These are phyloP conservation scores for Lojkania enalia DNA, from an alignment of 2,329 filamentous ascomycete genomes.

Conservation along the genomic window DNA sequence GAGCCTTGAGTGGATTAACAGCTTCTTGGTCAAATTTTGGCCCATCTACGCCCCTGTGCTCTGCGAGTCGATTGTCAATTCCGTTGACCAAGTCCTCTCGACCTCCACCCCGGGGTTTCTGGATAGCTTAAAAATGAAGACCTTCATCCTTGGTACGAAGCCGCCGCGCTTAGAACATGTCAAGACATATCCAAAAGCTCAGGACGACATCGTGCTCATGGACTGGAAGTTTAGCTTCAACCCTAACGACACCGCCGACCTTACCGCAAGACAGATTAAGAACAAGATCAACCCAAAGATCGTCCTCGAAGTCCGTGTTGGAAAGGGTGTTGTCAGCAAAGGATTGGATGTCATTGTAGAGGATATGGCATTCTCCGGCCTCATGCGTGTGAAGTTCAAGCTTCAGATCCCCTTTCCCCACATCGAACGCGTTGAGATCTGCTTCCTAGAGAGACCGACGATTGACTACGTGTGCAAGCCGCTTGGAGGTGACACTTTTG, in stretches of 20 bases:
- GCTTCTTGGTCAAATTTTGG: constrained; percentile 98
- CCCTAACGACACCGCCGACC: constrained; percentile 87
- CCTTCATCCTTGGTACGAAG: constrained; percentile 91
- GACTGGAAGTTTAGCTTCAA: constrained; percentile 99
- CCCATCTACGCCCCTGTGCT: constrained; percentile 96
- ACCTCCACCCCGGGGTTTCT: constrained; percentile 89
- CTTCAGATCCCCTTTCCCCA: constrained; percentile 95
- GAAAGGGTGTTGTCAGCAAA: constrained; percentile 96
- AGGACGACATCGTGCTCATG: constrained; percentile 96
- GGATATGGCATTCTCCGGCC: constrained; percentile 92
- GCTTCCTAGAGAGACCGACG: constrained; percentile 83
- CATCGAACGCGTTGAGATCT: constrained; percentile 92
- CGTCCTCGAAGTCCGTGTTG: constrained; percentile 89
- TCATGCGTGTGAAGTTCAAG: constrained; percentile 98
- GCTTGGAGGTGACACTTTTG: constrained; percentile 89
- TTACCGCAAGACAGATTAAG: constrained; percentile 87
- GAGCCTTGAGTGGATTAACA: constrained; percentile 98
- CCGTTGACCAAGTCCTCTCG: constrained; percentile 94
- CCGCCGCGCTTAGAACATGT: constrained; percentile 96
- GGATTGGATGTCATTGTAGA: constrained; percentile 97
- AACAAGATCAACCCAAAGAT: constrained; percentile 98
- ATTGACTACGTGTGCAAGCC: constrained; percentile 99
- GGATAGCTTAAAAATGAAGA: constrained; percentile 90
- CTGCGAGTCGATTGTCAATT: constrained; percentile 86
- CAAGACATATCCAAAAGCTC: constrained; percentile 94